Evolutionary conservation across 179 eudicot genomes (phyloP).

Genomic region (Spinacia oleracea): DNA sequence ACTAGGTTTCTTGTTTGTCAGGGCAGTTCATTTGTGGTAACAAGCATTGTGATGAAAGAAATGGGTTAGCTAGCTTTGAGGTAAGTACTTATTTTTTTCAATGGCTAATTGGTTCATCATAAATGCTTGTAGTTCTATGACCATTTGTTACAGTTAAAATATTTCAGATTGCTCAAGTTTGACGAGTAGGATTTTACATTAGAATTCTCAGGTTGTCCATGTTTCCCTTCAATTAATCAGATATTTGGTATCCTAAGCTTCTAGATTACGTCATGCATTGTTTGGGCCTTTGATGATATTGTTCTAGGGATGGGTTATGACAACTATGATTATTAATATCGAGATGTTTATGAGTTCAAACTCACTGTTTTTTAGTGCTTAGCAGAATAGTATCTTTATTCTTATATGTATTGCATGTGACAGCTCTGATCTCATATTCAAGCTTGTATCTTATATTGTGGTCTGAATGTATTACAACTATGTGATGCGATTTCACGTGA

Average conservation of each 20-base stretch:
- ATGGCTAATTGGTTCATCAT: neutral
- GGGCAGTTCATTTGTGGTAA: constrained; percentile 97
- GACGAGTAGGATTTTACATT: neutral
- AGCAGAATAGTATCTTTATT: neutral
- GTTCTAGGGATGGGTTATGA: neutral
- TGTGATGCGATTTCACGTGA: too few relatives aligned
- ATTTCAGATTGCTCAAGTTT: neutral
- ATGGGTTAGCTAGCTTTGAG: constrained; percentile 86
- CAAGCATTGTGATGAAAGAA: constrained; percentile 77
- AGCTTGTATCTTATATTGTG: neutral
- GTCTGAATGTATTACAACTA: neutral
- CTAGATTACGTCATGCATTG: neutral
- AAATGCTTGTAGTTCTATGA: neutral
- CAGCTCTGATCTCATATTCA: neutral
- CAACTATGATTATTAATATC: neutral
- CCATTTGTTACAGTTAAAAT: neutral
- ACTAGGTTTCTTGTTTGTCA: constrained; percentile 44
- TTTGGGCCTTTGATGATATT: neutral
- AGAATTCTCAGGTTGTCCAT: neutral
- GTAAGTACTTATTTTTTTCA: constrained; percentile 32
- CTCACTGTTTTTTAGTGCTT: neutral
- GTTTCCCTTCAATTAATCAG: neutral
- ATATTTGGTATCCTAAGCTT: neutral
- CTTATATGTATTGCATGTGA: neutral
- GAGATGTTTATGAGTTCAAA: neutral